Conservation (phyloP, 208 protist genomes). For the Trypanosoma lewisi region DNA sequence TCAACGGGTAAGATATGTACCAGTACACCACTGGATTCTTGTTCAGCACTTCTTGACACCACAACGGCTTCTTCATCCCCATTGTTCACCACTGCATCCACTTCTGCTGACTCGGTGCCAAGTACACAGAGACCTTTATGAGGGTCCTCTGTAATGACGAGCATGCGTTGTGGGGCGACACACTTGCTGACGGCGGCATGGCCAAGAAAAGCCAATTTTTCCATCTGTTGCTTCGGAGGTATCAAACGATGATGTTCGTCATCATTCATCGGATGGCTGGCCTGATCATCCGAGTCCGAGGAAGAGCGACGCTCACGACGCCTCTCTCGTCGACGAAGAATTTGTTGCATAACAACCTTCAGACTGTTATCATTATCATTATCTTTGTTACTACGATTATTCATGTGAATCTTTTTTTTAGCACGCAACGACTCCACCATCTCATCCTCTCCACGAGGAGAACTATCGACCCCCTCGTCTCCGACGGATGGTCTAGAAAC, state of each 20-base stretch:
- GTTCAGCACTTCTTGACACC: background rate
- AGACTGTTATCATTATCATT: constrained; percentile 11
- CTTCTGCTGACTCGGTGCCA: constrained; percentile 34
- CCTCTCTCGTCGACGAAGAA: background rate
- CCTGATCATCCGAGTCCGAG: background rate
- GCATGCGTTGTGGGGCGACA: constrained; percentile 54
- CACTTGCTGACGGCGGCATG: constrained; percentile 63
- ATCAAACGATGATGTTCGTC: background rate
- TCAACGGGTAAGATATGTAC: constrained; percentile 51
- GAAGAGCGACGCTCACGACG: background rate
- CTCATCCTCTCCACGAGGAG: background rate
- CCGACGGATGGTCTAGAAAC: background rate
- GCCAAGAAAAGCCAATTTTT: constrained; percentile 61
- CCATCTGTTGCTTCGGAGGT: constrained; percentile 20
- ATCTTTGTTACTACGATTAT: background rate
- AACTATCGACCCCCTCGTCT: background rate
- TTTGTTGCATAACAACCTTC: constrained; percentile 14
- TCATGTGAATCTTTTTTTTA: background rate
- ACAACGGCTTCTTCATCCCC: constrained; percentile 1
- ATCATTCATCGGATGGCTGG: background rate
- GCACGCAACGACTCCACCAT: background rate
- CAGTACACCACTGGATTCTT: constrained; percentile 25
- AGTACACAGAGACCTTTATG: constrained; percentile 46
- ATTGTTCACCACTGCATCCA: constrained; percentile 31
- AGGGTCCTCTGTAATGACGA: constrained; percentile 60